phyloP scores from a whole-genome alignment of 2,329 filamentous ascomycete species.

The Cercospora beticola region DNA sequence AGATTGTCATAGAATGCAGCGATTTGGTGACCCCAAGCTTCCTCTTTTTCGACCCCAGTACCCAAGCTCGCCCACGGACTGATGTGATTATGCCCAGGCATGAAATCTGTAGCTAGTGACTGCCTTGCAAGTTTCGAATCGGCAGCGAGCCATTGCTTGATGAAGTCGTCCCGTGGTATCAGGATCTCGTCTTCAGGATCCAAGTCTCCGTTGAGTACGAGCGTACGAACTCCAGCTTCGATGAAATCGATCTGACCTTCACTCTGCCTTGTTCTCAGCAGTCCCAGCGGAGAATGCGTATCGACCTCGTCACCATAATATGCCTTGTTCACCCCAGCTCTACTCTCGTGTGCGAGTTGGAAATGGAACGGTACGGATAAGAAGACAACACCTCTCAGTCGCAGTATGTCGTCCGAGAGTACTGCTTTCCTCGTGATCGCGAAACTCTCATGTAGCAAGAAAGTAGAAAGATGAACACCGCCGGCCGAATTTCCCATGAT shows the following conservation, averaged over 20 bases:
- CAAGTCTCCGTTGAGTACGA: conserved; percentile 30
- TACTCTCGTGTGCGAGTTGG: conserved; percentile 12
- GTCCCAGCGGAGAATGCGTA: conserved; percentile 25
- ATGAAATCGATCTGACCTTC: conserved; percentile 22
- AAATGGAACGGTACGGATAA: conserved; percentile 33
- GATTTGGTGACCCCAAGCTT: conserved; percentile 32
- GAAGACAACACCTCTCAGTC: conserved; percentile 29
- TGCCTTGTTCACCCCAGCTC: conserved; percentile 19
- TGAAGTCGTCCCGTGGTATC: conserved; percentile 27
- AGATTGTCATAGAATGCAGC: conserved; percentile 28
- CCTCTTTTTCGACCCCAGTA: conserved; percentile 30
- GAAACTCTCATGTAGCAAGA: conserved; percentile 36
- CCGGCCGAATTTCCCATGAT: conserved; percentile 46
- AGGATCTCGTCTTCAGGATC: conserved; percentile 33
- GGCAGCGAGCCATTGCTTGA: conserved; percentile 26
- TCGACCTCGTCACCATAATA: conserved; percentile 28
- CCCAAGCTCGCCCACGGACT: conserved; percentile 26
- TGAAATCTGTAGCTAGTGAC: conserved; percentile 28
- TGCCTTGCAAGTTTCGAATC: conserved; percentile 19
- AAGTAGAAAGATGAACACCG: conserved; percentile 42
- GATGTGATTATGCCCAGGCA: conserved; percentile 33
- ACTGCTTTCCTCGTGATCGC: conserved; percentile 24
- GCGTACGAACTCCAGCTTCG: conserved; percentile 17
- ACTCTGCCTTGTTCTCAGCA: conserved; percentile 22
- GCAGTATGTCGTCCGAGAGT: conserved; percentile 12